Evolutionary conservation across 2,329 filamentous ascomycete species (phyloP).

Genomic region (Paracorniculantispora psalliotae): DNA sequence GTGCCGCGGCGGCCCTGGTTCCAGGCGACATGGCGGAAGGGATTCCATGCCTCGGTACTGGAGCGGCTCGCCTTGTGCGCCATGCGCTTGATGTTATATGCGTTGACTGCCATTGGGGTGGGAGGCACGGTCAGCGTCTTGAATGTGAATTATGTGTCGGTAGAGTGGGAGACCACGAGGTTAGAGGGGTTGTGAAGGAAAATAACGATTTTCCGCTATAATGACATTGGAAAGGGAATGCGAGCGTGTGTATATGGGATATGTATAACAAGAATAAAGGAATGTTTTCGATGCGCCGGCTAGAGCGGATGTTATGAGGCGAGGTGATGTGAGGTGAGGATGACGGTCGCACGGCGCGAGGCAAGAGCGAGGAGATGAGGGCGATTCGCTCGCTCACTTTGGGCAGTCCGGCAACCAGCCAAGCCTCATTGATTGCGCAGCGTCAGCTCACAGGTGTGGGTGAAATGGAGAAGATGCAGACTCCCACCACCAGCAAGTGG

Average conservation of each 20-base stretch:
- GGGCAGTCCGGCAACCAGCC: not conserved
- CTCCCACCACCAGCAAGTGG: too few species aligned
- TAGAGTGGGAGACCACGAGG: not conserved
- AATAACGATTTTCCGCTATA: not conserved
- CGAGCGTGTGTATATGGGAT: not conserved
- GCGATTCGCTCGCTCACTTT: not conserved
- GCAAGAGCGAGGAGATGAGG: not conserved
- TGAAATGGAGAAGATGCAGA: not conserved
- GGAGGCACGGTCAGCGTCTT: not conserved
- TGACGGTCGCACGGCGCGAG: not conserved
- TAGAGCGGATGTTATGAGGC: not conserved
- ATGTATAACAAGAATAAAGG: too few species aligned
- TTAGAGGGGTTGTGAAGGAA: too few species aligned
- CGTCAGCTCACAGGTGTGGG: not conserved
- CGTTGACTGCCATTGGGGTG: constrained; percentile 36
- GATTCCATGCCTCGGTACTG: constrained; percentile 36
- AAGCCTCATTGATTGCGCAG: not conserved
- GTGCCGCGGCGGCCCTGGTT: constrained; percentile 28
- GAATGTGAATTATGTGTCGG: not conserved
- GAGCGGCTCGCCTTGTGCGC: constrained; percentile 40
- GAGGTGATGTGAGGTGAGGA: not conserved
- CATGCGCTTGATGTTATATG: constrained; percentile 38
- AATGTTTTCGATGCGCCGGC: too few species aligned
- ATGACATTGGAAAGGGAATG: not conserved
- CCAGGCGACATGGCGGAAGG: constrained; percentile 40